Percentiles rank a stretch among this genome's conserved stretches.
Conservation (phyloP, 495 filamentous ascomycete species). For the Neurospora sp. region DNA sequence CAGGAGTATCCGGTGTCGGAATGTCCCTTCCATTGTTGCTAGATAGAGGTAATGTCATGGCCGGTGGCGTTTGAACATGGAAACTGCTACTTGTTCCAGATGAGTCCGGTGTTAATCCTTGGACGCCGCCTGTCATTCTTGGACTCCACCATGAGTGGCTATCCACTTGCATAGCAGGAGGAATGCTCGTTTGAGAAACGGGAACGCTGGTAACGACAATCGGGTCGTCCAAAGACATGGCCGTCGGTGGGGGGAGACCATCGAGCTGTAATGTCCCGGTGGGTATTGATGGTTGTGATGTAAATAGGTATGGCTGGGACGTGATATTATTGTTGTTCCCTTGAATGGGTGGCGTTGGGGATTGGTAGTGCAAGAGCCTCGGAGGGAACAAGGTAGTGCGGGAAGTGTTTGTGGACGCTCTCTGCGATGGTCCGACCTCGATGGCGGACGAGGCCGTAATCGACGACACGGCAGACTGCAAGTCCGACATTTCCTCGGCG, state of each 20-base stretch:
- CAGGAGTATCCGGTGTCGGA: background rate
- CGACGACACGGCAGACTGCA: slow-evolving; percentile 16
- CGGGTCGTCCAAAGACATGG: slow-evolving; percentile 20
- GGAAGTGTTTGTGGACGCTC: slow-evolving; percentile 18
- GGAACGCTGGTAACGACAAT: background rate
- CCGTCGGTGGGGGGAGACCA: background rate
- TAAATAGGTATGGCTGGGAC: slow-evolving; percentile 12
- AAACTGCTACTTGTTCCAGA: slow-evolving; percentile 2
- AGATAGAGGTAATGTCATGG: background rate
- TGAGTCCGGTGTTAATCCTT: slow-evolving; percentile 7
- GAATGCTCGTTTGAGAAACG: slow-evolving; percentile 4
- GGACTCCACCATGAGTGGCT: slow-evolving; percentile 14
- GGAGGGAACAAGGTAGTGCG: slow-evolving; percentile 17
- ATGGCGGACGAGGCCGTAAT: slow-evolving; percentile 14
- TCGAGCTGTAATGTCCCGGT: background rate
- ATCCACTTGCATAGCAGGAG: slow-evolving; percentile 1
- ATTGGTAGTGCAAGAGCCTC: slow-evolving; percentile 4
- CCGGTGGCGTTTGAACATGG: slow-evolving; percentile 3
- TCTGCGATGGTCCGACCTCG: slow-evolving; percentile 10
- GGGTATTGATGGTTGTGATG: slow-evolving; percentile 7
- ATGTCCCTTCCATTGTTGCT: background rate
- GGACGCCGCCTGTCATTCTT: slow-evolving; percentile 7
- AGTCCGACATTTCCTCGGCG: slow-evolving; percentile 9
- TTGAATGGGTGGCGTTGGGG: slow-evolving; percentile 2
- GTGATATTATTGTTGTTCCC: background rate